These are phyloP conservation scores for Fraxinus sp. DNA, from an alignment of 305 asterid species.

Conservation along the genomic window DNA sequence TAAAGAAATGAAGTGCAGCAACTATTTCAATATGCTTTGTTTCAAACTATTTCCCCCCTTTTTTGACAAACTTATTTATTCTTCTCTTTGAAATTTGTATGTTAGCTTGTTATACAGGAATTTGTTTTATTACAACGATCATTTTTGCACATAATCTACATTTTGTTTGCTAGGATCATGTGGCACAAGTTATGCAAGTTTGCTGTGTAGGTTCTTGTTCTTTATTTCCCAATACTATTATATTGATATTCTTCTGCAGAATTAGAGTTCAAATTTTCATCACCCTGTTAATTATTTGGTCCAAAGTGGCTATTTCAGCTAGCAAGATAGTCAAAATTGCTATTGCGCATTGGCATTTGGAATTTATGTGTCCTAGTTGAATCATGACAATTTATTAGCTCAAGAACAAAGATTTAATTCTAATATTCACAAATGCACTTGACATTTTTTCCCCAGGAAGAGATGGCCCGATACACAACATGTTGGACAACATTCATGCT, in stretches of 20 bases:
- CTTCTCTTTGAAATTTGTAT: not conserved
- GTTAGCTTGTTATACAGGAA: too few species aligned
- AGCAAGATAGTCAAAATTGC: not conserved
- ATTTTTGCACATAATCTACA: too few species aligned
- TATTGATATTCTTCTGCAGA: not conserved
- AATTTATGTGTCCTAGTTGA: not conserved
- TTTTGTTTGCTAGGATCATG: not conserved
- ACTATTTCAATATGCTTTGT: not conserved
- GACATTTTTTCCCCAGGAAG: constrained; percentile 51
- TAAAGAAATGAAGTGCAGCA: not conserved
- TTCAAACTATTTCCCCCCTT: not conserved
- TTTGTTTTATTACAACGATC: too few species aligned
- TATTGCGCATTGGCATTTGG: not conserved
- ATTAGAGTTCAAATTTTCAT: not conserved
- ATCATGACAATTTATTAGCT: not conserved
- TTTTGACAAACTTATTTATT: not conserved
- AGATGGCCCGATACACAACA: constrained; percentile 90
- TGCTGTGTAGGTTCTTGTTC: not conserved
- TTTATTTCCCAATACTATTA: not conserved
- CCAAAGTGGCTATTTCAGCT: not conserved
- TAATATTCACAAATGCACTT: not conserved
- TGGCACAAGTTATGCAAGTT: not conserved
- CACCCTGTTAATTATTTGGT: not conserved
- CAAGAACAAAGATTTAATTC: not conserved
- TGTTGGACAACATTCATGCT: constrained; percentile 89